Conservation (phyloP, 306 rosid genomes). For the Hippophae tibetana region DNA sequence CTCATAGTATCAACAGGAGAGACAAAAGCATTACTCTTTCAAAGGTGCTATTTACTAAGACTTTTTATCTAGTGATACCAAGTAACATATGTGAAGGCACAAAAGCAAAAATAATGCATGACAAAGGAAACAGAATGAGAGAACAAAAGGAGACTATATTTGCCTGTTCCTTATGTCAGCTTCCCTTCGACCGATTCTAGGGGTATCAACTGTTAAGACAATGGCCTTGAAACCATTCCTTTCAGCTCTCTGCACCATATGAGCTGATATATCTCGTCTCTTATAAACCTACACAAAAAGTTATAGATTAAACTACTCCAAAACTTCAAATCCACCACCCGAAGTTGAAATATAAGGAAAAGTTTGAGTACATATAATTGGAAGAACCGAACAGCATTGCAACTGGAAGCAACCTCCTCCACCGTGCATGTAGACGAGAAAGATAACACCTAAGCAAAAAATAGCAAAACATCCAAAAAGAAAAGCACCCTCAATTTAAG, state of each 20-base stretch:
- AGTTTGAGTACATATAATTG: slow-evolving; percentile 45
- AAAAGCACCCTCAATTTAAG: neutral
- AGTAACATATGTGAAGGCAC: neutral
- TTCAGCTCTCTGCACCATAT: slow-evolving; percentile 47
- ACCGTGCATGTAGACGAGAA: slow-evolving; percentile 35
- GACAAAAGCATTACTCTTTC: neutral
- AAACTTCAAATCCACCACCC: neutral
- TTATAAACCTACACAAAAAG: slow-evolving; percentile 35
- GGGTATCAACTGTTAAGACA: slow-evolving; percentile 51
- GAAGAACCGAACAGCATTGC: slow-evolving; percentile 61
- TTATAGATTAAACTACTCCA: neutral
- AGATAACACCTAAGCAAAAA: slow-evolving; percentile 35
- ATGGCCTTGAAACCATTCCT: slow-evolving; percentile 49
- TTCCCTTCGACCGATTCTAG: slow-evolving; percentile 58
- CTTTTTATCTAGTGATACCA: neutral
- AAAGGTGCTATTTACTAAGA: neutral
- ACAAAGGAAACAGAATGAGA: neutral
- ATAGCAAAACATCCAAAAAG: neutral
- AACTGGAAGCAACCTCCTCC: slow-evolving; percentile 67
- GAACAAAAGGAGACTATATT: neutral
- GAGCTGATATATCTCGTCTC: slow-evolving; percentile 42
- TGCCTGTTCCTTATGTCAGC: slow-evolving; percentile 60
- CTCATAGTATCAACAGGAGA: slow-evolving; percentile 7
- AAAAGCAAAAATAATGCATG: neutral
- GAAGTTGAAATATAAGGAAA: slow-evolving; percentile 1